These are phyloP conservation scores for Lasiodiplodia sp. DNA, from an alignment of 2,329 filamentous ascomycete genomes.

Conservation along the genomic window DNA sequence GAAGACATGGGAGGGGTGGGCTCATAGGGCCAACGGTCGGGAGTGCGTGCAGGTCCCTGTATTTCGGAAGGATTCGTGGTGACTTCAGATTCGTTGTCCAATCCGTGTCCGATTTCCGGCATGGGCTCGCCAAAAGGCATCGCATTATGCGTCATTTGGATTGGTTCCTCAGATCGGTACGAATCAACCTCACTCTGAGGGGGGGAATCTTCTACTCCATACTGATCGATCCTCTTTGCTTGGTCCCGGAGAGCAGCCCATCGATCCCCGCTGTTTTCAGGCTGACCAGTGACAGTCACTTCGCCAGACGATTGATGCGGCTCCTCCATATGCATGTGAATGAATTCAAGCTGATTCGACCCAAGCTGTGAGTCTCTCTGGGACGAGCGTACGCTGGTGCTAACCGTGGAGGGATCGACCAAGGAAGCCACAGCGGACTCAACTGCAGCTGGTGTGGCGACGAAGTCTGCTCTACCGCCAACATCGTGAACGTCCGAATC, in stretches of 20 bases:
- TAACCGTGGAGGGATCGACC: slow-evolving; percentile 82
- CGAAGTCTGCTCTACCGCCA: slow-evolving; percentile 76
- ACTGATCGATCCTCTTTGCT: slow-evolving; percentile 39
- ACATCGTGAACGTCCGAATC: slow-evolving; percentile 72
- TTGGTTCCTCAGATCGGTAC: slow-evolving; percentile 45
- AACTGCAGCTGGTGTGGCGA: slow-evolving; percentile 74
- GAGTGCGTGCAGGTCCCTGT: slow-evolving; percentile 68
- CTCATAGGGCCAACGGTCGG: slow-evolving; percentile 64
- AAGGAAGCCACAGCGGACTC: slow-evolving; percentile 93
- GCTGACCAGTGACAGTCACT: slow-evolving; percentile 33
- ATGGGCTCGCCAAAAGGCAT: slow-evolving; percentile 74
- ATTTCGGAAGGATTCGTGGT: slow-evolving; percentile 87
- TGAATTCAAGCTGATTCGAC: not conserved
- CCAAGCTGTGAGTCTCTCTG: slow-evolving; percentile 28
- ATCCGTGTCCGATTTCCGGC: slow-evolving; percentile 76
- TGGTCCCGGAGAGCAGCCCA: slow-evolving; percentile 52
- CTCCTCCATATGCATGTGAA: slow-evolving; percentile 27
- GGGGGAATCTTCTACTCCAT: slow-evolving; percentile 57
- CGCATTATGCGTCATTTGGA: slow-evolving; percentile 72
- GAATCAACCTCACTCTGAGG: slow-evolving; percentile 62
- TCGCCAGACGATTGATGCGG: slow-evolving; percentile 36
- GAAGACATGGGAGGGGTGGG: slow-evolving; percentile 55
- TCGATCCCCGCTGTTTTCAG: slow-evolving; percentile 41
- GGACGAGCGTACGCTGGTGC: slow-evolving; percentile 45
- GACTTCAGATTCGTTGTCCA: slow-evolving; percentile 68